Evolutionary conservation across 176 grass and related monocot genomes (phyloP).

Genomic region (Carex parvula): DNA sequence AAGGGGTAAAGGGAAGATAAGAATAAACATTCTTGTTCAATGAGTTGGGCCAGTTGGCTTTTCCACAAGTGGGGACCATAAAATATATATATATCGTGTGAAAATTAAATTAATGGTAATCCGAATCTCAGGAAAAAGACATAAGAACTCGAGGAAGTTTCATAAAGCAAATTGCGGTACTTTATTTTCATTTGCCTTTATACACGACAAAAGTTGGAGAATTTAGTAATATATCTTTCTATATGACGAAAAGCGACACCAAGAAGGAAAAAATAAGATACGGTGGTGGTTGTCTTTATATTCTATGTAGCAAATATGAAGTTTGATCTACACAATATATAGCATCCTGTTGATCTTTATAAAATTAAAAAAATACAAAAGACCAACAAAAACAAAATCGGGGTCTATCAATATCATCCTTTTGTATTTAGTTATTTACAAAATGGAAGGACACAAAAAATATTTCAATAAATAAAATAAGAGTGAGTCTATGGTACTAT

Average conservation of each 20-base stretch:
- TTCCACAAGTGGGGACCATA: neutral
- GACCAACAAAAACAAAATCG: too few relatives aligned
- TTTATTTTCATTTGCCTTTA: constrained; percentile 1
- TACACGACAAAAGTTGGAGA: constrained; percentile 4
- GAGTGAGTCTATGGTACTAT: too few relatives aligned
- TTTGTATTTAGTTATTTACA: neutral
- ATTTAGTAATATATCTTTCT: neutral
- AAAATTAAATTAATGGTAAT: neutral
- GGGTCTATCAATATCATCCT: neutral
- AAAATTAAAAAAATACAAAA: too few relatives aligned
- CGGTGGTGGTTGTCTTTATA: constrained; percentile 7
- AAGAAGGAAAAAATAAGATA: neutral
- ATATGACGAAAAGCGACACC: neutral
- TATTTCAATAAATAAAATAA: neutral
- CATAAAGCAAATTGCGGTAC: neutral
- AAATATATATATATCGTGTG: neutral
- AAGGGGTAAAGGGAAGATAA: neutral
- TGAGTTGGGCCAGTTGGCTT: neutral
- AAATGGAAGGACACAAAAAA: neutral
- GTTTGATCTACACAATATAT: neutral
- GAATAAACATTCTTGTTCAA: neutral
- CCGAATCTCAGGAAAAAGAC: constrained; percentile 15
- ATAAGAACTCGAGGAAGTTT: neutral
- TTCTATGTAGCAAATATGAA: neutral
- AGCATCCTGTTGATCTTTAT: neutral